Evolutionary conservation across 345 rosid species (phyloP).

Genomic region (Murraya koenigii): DNA sequence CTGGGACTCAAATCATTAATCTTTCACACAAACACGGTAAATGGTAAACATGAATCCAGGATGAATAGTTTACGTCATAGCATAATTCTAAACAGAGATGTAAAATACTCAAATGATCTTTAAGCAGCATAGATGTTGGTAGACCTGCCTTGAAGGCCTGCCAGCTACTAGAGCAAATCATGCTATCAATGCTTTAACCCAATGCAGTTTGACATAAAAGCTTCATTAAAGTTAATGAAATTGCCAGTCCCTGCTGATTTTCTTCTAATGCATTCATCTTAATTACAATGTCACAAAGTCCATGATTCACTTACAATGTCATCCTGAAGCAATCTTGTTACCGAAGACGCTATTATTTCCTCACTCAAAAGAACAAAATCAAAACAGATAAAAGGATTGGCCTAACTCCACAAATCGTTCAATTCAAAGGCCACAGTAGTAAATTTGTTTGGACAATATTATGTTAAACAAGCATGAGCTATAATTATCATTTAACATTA

Average conservation of each 20-base stretch:
- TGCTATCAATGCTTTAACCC: constrained; percentile 49
- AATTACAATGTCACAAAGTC: background rate
- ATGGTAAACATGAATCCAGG: background rate
- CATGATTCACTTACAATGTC: too few species aligned
- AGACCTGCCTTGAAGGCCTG: constrained; percentile 60
- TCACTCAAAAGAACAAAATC: background rate
- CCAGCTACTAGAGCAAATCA: constrained; percentile 59
- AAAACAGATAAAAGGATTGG: background rate
- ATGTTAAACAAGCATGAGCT: background rate
- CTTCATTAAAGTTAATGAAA: background rate
- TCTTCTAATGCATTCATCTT: background rate
- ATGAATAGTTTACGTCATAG: background rate
- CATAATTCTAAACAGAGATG: background rate
- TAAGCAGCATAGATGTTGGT: constrained; percentile 20
- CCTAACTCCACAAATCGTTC: background rate
- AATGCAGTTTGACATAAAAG: background rate
- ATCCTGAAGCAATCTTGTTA: background rate
- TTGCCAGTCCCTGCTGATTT: background rate
- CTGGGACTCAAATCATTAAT: background rate
- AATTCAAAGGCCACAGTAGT: background rate
- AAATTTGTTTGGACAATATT: background rate
- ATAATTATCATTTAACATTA: background rate
- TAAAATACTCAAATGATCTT: constrained; percentile 42
- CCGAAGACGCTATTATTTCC: too few species aligned
- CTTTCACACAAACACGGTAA: background rate